Conservation (phyloP, 1,284 basidiomycete genomes). For the Ganoderma boninense region DNA sequence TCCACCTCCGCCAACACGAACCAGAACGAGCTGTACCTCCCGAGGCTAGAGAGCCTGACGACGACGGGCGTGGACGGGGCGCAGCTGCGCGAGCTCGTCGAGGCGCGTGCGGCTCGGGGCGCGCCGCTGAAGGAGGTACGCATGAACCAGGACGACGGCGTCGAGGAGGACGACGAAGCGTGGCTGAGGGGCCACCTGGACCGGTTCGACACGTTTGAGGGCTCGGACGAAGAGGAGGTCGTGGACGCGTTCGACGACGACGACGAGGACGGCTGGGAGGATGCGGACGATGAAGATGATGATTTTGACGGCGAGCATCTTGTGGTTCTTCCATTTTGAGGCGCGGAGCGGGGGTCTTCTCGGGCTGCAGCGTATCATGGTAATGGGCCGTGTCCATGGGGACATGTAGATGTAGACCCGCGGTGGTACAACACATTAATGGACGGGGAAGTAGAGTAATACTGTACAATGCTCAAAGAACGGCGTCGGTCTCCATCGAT, state of each 20-base stretch:
- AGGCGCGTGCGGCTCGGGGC: conserved; percentile 50
- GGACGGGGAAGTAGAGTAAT: conserved; percentile 3
- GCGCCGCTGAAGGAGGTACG: conserved; percentile 53
- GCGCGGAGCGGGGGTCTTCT: neutral
- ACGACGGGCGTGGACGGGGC: conserved; percentile 52
- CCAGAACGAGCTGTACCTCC: conserved; percentile 37
- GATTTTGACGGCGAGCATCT: conserved; percentile 16
- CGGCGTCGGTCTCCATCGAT: neutral
- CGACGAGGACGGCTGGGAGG: conserved; percentile 24
- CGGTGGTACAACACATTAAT: conserved; percentile 20
- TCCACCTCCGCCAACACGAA: conserved; percentile 10
- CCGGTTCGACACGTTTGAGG: conserved; percentile 34
- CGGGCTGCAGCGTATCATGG: neutral
- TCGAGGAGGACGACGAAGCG: conserved; percentile 29
- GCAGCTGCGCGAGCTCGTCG: conserved; percentile 53
- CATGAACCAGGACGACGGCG: conserved; percentile 44
- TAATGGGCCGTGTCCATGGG: neutral
- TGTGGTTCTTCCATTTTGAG: conserved; percentile 21
- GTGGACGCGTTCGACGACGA: conserved; percentile 30
- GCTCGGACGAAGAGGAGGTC: conserved; percentile 35
- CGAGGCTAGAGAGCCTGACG: conserved; percentile 53
- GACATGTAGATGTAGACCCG: neutral
- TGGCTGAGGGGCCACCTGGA: conserved; percentile 35
- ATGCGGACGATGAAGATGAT: conserved; percentile 24
- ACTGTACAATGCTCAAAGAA: conserved; percentile 13